These are phyloP conservation scores for Gypsophila paniculata DNA, from an alignment of 179 eudicot species.

Conservation along the genomic window DNA sequence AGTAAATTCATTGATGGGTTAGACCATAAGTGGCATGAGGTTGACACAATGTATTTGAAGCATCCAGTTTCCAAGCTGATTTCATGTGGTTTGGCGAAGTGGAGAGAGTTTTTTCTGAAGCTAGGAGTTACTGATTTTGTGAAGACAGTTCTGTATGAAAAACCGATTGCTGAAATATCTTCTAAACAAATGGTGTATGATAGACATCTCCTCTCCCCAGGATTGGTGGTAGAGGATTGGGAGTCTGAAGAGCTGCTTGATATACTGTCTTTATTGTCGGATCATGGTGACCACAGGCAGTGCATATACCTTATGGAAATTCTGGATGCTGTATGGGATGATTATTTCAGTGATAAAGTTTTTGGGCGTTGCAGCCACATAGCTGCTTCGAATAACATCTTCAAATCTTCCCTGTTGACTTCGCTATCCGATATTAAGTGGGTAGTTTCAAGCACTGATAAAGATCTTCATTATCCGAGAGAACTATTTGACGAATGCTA, in stretches of 20 bases:
- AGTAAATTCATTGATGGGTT: slow-evolving; percentile 44
- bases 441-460: slow-evolving; percentile 54
- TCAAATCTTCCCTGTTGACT: slow-evolving; percentile 53
- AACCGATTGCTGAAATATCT: slow-evolving; percentile 37
- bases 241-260: slow-evolving; percentile 63
- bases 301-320: slow-evolving; percentile 59
- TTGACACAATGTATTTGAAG: slow-evolving; percentile 52
- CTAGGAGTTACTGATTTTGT: slow-evolving; percentile 80
- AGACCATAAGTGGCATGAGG: slow-evolving; percentile 65
- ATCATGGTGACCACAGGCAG: slow-evolving; percentile 36
- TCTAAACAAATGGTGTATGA: slow-evolving; percentile 36
- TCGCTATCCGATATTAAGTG: slow-evolving; percentile 49
- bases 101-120: slow-evolving; percentile 69
- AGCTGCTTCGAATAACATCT: slow-evolving; percentile 33
- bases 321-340: slow-evolving; percentile 76
- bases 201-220: slow-evolving; percentile 33
- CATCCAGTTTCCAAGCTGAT: slow-evolving; percentile 47
- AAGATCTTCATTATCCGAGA: slow-evolving; percentile 58
- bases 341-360: slow-evolving; percentile 52
- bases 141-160: slow-evolving; percentile 48
- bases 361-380: slow-evolving; percentile 34
- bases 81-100: slow-evolving; percentile 49
- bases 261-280: slow-evolving; percentile 49
- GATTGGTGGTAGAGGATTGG: slow-evolving; percentile 60
- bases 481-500: slow-evolving; percentile 75